Conservation (phyloP, 176 grass and related monocot species). For the sorghum (Sorghum bicolor) region Sorghum_bicolor_NCBIv3 NC_012875.2:2662001-2662500, state of each 20-base stretch:
- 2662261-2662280: background rate
- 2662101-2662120: slow-evolving; percentile 94
- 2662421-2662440: background rate
- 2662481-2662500: slow-evolving; percentile 75
- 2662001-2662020: slow-evolving; percentile 46
- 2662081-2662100: slow-evolving; percentile 66
- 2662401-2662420: background rate
- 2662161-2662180: slow-evolving; percentile 92
- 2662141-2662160: slow-evolving; percentile 92
- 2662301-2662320: background rate
- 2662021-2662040: background rate
- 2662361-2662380: slow-evolving; percentile 86
- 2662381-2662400: slow-evolving; percentile 63
- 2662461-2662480: background rate
- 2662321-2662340: slow-evolving; percentile 71
- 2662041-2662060: background rate
- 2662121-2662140: slow-evolving; percentile 67
- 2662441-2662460: background rate
- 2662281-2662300: background rate
- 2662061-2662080: background rate
- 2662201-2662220: background rate
- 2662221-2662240: background rate
- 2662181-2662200: background rate
- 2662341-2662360: slow-evolving; percentile 70
- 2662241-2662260: background rate